These are phyloP conservation scores for Calonectria pseudoturangicola DNA, from an alignment of 2,329 filamentous ascomycete genomes.

Conservation along the genomic window DNA sequence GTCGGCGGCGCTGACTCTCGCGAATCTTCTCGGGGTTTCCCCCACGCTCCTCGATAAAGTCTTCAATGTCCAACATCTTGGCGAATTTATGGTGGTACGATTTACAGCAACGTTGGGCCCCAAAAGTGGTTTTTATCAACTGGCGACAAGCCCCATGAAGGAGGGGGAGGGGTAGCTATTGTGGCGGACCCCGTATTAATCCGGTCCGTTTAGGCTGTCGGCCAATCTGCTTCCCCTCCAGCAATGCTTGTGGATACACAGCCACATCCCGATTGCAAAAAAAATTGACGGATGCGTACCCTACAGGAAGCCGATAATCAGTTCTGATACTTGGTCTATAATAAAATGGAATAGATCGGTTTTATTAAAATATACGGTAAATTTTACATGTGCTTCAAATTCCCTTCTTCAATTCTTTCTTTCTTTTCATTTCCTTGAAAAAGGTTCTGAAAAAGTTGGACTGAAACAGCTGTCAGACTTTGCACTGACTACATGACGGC, in stretches of 20 bases:
- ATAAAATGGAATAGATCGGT: too few species aligned
- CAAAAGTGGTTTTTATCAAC: conserved; percentile 49
- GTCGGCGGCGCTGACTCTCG: conserved; percentile 90
- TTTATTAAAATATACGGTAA: too few species aligned
- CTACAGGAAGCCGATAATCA: too few species aligned
- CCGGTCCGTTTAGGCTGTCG: not conserved
- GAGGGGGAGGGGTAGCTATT: conserved; percentile 54
- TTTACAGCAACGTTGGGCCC: conserved; percentile 44
- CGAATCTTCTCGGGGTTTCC: conserved; percentile 94
- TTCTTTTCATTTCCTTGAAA: too few species aligned
- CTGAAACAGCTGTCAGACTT: too few species aligned
- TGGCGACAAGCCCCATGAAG: conserved; percentile 50
- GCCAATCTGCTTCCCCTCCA: not conserved
- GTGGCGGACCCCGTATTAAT: conserved; percentile 7
- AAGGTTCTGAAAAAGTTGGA: too few species aligned
- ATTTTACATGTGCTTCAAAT: too few species aligned
- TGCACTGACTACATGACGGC: too few species aligned
- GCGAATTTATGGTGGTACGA: conserved; percentile 45
- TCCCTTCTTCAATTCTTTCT: too few species aligned
- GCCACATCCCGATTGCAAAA: not conserved
- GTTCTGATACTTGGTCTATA: too few species aligned
- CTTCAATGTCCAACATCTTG: conserved; percentile 83
- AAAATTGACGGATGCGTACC: too few species aligned
- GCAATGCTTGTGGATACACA: not conserved
- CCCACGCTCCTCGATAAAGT: conserved; percentile 90